Evolutionary conservation across 2,329 filamentous ascomycete species (phyloP).

Genomic region (Ascochyta clinopodiicola): DNA sequence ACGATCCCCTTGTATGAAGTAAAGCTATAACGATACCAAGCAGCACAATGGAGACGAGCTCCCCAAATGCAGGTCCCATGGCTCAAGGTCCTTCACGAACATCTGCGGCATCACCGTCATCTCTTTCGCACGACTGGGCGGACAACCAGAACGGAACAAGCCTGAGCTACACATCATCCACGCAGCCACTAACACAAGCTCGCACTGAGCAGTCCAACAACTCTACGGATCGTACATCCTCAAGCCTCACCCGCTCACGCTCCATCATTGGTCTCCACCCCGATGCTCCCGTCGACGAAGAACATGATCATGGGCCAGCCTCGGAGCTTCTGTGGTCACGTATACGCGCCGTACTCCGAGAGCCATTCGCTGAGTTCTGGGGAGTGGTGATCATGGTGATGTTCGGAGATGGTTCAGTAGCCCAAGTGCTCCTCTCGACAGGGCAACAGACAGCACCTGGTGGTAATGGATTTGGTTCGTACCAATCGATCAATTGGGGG

Average conservation of each 20-base stretch:
- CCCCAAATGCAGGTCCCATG: slow-evolving; percentile 21
- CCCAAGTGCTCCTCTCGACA: slow-evolving; percentile 51
- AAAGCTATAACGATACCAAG: neutral
- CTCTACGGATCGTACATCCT: slow-evolving; percentile 30
- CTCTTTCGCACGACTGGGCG: slow-evolving; percentile 31
- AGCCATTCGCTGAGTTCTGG: slow-evolving; percentile 55
- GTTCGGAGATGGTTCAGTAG: slow-evolving; percentile 54
- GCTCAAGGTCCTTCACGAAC: slow-evolving; percentile 17
- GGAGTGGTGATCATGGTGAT: slow-evolving; percentile 52
- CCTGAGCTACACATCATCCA: slow-evolving; percentile 21
- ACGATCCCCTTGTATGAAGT: neutral
- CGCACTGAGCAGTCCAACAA: slow-evolving; percentile 27
- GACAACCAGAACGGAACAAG: slow-evolving; percentile 16
- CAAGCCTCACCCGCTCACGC: slow-evolving; percentile 30
- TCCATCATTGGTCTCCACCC: slow-evolving; percentile 49
- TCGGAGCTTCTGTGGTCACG: slow-evolving; percentile 49
- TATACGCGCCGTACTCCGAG: slow-evolving; percentile 47
- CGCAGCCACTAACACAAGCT: slow-evolving; percentile 22
- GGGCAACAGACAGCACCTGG: slow-evolving; percentile 50
- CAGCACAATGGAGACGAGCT: slow-evolving; percentile 2
- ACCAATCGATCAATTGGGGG: slow-evolving; percentile 54
- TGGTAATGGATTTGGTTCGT: slow-evolving; percentile 51
- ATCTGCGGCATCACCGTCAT: slow-evolving; percentile 4
- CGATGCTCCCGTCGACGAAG: slow-evolving; percentile 50
- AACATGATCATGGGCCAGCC: slow-evolving; percentile 48